These are phyloP conservation scores for Pseudoneurospora amorphoporcata DNA, from an alignment of 495 filamentous ascomycete species.

Conservation along the genomic window DNA sequence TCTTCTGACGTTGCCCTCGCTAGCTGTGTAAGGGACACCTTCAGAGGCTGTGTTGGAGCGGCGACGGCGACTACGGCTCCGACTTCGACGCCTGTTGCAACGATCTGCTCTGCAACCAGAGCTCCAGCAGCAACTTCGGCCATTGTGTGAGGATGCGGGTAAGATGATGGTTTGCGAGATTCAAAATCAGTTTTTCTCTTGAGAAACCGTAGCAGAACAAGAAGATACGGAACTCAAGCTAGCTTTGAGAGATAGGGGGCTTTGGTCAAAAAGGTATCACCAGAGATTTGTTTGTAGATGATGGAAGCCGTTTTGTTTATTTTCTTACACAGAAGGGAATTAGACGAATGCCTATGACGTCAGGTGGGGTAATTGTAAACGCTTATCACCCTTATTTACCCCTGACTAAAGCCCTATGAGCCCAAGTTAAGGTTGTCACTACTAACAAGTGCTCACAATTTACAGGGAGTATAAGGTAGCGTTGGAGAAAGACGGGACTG, in stretches of 20 bases:
- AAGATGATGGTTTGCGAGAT: background rate
- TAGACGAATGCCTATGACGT: background rate
- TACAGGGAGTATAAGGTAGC: background rate
- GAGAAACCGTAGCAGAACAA: background rate
- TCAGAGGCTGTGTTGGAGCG: constrained; percentile 32
- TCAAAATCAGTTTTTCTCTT: background rate
- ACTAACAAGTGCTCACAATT: background rate
- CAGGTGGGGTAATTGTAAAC: background rate
- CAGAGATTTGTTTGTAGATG: background rate
- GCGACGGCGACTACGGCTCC: constrained; percentile 26
- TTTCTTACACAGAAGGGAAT: background rate
- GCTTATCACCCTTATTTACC: background rate
- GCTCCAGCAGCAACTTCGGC: constrained; percentile 30
- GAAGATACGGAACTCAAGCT: background rate
- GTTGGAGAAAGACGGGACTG: background rate
- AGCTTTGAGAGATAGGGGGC: background rate
- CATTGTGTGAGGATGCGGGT: constrained; percentile 10
- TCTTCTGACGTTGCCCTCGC: constrained; percentile 15
- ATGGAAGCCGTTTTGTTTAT: background rate
- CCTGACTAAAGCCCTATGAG: background rate
- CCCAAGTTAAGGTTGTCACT: background rate
- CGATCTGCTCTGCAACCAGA: constrained; percentile 31
- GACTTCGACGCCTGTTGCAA: constrained; percentile 33
- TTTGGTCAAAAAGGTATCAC: background rate
- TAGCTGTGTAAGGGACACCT: constrained; percentile 31